A percentile compares a stretch with the other conserved stretches of the same genome.
Conservation (phyloP, 495 filamentous ascomycete species). For the Saxispiralis lemnorum region DNA sequence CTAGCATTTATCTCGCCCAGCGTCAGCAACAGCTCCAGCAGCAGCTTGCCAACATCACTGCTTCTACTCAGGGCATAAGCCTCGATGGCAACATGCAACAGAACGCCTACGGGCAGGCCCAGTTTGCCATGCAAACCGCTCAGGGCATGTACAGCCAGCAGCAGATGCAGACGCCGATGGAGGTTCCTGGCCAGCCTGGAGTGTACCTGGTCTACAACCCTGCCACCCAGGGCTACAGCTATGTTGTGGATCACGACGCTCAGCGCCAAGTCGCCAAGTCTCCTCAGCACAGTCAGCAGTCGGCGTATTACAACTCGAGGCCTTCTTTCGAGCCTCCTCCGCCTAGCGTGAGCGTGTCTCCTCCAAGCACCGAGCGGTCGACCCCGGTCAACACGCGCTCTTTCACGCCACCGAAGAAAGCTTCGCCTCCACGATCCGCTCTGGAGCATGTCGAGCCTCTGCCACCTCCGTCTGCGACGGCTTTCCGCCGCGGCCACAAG, state of each 20-base stretch:
- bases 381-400: constrained; percentile 35
- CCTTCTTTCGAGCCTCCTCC: constrained; percentile 25
- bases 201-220: constrained; percentile 72
- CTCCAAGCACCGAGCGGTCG: constrained; percentile 18
- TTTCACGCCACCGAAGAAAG: constrained; percentile 55
- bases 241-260: constrained; percentile 42
- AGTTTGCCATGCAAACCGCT: constrained; percentile 27
- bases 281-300: constrained; percentile 16
- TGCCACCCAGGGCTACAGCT: constrained; percentile 60
- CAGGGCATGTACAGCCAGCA: constrained; percentile 47
- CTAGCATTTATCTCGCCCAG: constrained; percentile 69
- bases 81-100: constrained; percentile 29
- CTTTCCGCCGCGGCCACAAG: constrained; percentile 83
- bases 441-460: constrained; percentile 44
- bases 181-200: constrained; percentile 51
- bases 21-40: constrained; percentile 73
- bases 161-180: constrained; percentile 53
- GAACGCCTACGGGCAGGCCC: constrained; percentile 24
- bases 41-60: constrained; percentile 26
- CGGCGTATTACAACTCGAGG: constrained; percentile 11
- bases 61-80: constrained; percentile 45
- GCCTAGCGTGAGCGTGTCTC: constrained; percentile 29
- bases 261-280: constrained; percentile 29
- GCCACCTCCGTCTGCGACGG: constrained; percentile 62
- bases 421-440: constrained; percentile 34